phyloP scores from a whole-genome alignment of 768 basidiomycete species.

The Austroboletus eburneus region DNA sequence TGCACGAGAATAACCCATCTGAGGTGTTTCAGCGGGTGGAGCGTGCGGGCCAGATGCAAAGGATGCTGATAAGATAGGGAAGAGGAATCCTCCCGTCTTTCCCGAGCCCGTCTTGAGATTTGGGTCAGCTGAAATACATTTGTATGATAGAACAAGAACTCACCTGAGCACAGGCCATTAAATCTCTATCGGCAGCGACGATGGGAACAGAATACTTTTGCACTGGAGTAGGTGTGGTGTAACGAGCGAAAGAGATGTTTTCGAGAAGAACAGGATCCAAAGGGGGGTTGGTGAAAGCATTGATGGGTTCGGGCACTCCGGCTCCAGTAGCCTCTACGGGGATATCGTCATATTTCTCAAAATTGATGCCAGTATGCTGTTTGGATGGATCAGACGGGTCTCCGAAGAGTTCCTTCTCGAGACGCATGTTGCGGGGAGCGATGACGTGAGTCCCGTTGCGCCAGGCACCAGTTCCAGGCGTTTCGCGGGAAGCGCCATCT shows the following conservation, averaged over 20 bases:
- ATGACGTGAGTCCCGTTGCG: constrained; percentile 82
- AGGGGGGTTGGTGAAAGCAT: constrained; percentile 80
- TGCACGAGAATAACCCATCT: constrained; percentile 52
- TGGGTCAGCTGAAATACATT: constrained; percentile 17
- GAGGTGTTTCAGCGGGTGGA: constrained; percentile 52
- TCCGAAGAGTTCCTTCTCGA: constrained; percentile 96
- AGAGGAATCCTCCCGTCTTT: constrained; percentile 98
- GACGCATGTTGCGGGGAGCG: constrained; percentile 78
- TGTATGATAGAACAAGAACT: constrained; percentile 18
- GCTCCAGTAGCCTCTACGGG: constrained; percentile 98
- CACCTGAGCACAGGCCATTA: constrained; percentile 95
- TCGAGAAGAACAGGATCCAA: constrained; percentile 91
- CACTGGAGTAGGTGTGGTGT: constrained; percentile 94
- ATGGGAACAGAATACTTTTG: constrained; percentile 99
- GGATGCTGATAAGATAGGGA: constrained; percentile 95
- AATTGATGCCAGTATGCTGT: constrained; percentile 97
- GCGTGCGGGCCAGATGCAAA: constrained; percentile 78
- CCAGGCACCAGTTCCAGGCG: constrained; percentile 64
- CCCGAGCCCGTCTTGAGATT: constrained; percentile 89
- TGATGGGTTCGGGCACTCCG: constrained; percentile 94
- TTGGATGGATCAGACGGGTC: constrained; percentile 80
- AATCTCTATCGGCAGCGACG: constrained; percentile 81
- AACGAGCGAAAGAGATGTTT: constrained; percentile 91
- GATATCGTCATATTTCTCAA: constrained; percentile 99
- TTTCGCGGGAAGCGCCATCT: constrained; percentile 45